phyloP scores from a whole-genome alignment of 306 rosid genomes.

The Trifolium repens region DNA sequence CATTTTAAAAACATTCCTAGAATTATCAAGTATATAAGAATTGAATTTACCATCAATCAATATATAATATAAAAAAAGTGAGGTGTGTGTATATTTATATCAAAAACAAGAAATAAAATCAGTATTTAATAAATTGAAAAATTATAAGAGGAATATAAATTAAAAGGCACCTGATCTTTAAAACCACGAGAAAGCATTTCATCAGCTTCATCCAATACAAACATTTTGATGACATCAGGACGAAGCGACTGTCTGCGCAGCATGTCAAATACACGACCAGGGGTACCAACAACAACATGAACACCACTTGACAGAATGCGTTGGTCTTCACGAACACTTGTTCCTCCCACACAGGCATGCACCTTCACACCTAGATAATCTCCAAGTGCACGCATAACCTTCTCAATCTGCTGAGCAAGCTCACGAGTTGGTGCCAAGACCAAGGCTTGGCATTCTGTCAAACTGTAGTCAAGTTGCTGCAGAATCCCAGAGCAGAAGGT shows the following conservation, averaged over 20 bases:
- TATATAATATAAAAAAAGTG: neutral
- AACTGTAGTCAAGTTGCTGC: conserved; percentile 78
- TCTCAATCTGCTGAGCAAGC: conserved; percentile 91
- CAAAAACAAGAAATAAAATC: conserved; percentile 16
- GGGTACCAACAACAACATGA: conserved; percentile 88
- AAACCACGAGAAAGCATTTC: conserved; percentile 90
- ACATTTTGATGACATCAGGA: conserved; percentile 73
- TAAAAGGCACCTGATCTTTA: conserved; percentile 71
- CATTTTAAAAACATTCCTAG: neutral
- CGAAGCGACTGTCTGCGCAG: conserved; percentile 80
- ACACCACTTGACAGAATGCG: conserved; percentile 80
- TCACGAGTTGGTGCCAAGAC: conserved; percentile 85
- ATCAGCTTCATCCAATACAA: conserved; percentile 88
- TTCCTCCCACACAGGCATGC: conserved; percentile 87
- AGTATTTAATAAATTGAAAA: neutral
- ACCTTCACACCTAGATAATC: conserved; percentile 86
- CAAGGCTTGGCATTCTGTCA: conserved; percentile 79
- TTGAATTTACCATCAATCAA: neutral
- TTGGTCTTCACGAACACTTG: conserved; percentile 80
- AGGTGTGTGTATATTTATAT: neutral
- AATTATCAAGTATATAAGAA: too few relatives aligned
- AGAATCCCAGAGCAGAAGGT: conserved; percentile 84
- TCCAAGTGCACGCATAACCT: conserved; percentile 91
- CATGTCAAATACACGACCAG: conserved; percentile 91
- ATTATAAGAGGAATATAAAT: neutral